Evolutionary conservation across 2,329 filamentous ascomycete genomes (phyloP).

Genomic region (Neofusicoccum sp.): DNA sequence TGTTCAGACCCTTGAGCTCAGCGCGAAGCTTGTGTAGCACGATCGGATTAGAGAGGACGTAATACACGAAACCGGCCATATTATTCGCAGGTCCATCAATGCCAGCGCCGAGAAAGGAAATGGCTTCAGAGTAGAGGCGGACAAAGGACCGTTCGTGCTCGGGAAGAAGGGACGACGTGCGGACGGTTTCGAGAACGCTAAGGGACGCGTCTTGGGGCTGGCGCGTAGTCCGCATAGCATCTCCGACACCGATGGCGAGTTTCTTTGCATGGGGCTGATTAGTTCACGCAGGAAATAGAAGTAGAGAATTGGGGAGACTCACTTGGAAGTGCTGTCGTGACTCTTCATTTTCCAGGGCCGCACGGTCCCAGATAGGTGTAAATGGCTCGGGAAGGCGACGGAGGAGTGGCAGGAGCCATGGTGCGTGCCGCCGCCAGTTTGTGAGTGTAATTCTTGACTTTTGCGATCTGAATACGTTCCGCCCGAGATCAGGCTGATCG

Average conservation of each 20-base stretch:
- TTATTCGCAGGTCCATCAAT: conserved; percentile 25
- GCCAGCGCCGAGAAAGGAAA: conserved; percentile 25
- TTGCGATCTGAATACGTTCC: not conserved
- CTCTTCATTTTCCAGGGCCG: not conserved
- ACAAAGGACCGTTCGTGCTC: conserved; percentile 7
- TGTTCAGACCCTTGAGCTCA: conserved; percentile 27
- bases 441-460: not conserved
- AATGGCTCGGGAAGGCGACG: not conserved
- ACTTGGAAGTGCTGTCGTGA: not conserved
- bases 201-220: not conserved
- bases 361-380: not conserved
- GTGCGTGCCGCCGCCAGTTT: not conserved
- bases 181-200: not conserved
- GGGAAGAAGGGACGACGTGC: conserved; percentile 10
- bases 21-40: conserved; percentile 16
- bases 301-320: not conserved
- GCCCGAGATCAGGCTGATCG: not conserved
- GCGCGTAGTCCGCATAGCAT: not conserved
- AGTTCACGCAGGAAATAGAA: too few relatives aligned
- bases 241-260: not conserved
- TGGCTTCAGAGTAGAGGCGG: conserved; percentile 24
- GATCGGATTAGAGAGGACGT: conserved; percentile 22
- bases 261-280: not conserved
- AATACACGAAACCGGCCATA: conserved; percentile 23
- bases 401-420: not conserved